A percentile compares a stretch with the other conserved stretches of the same genome.
phyloP scores from a whole-genome alignment of 192 early-diverging fungal genomes.

The Linderina pennispora region DNA sequence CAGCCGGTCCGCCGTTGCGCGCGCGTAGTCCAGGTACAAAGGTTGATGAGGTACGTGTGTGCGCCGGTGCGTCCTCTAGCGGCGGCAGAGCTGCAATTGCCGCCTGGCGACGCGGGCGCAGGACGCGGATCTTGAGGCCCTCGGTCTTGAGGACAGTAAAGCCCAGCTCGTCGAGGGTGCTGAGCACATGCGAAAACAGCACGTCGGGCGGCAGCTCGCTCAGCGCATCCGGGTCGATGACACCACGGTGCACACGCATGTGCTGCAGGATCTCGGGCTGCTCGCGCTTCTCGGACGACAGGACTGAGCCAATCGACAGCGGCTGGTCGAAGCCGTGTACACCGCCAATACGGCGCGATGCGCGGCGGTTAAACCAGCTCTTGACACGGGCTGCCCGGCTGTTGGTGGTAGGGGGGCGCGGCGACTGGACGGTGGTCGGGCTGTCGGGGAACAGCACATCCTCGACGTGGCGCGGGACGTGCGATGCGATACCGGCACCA shows the following conservation, averaged over 20 bases:
- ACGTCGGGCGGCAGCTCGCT: conserved; percentile 60
- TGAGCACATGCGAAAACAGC: conserved; percentile 61
- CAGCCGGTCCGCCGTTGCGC: too few species aligned
- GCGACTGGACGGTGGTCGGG: conserved; percentile 26
- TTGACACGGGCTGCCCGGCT: conserved; percentile 63
- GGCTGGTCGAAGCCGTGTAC: conserved; percentile 26
- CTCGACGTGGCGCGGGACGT: conserved; percentile 29
- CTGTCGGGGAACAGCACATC: conserved; percentile 38
- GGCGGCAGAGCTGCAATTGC: too few species aligned
- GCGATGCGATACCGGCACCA: conserved; percentile 41
- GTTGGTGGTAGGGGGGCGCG: conserved; percentile 17
- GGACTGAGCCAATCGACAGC: conserved; percentile 27
- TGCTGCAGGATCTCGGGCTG: conserved; percentile 49
- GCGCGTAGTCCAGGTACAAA: conserved; percentile 9
- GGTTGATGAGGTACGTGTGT: conserved; percentile 35
- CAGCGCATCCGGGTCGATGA: conserved; percentile 63
- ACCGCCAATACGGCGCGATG: conserved; percentile 34
- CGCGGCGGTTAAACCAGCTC: conserved; percentile 66
- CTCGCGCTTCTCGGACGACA: conserved; percentile 24
- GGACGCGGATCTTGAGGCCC: conserved; percentile 41
- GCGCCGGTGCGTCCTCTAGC: background rate
- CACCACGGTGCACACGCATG: conserved; percentile 67
- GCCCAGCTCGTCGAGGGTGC: conserved; percentile 45
- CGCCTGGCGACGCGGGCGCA: conserved; percentile 28
- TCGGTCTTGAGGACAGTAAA: conserved; percentile 44